A percentile compares a stretch with the other conserved stretches of the same genome.
These are phyloP conservation scores for Coniophora puteana DNA, from an alignment of 1,284 basidiomycete species.

Conservation along the genomic window DNA sequence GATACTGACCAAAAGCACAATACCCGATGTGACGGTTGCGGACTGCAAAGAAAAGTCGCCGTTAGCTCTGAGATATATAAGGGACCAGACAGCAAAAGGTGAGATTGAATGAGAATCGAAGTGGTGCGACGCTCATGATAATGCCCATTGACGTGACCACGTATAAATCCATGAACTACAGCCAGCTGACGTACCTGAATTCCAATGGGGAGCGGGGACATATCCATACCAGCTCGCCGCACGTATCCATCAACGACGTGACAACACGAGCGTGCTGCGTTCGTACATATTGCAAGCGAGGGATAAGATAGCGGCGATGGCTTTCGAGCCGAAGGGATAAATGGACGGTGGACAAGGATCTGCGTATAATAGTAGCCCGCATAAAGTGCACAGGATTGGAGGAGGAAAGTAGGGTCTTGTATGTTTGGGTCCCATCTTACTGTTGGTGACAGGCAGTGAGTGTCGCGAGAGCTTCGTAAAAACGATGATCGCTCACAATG, in stretches of 20 bases:
- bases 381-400: slow-evolving; percentile 69
- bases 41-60: slow-evolving; percentile 16
- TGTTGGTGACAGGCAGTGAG: slow-evolving; percentile 19
- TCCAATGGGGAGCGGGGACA: slow-evolving; percentile 33
- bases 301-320: slow-evolving; percentile 59
- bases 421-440: slow-evolving; percentile 75
- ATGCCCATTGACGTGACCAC: too few relatives aligned
- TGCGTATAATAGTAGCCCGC: slow-evolving; percentile 68
- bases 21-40: slow-evolving; percentile 42
- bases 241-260: slow-evolving; percentile 63
- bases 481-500: slow-evolving; percentile 48
- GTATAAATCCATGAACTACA: too few relatives aligned
- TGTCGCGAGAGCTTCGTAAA: neutral
- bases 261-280: slow-evolving; percentile 76
- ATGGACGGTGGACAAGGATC: slow-evolving; percentile 79
- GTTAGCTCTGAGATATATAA: slow-evolving; percentile 13
- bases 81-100: neutral
- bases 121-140: too few relatives aligned
- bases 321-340: slow-evolving; percentile 68
- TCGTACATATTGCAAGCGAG: slow-evolving; percentile 80
- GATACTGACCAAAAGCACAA: slow-evolving; percentile 50
- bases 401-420: slow-evolving; percentile 55
- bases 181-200: slow-evolving; percentile 35
- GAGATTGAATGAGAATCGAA: too few relatives aligned
- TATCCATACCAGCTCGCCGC: slow-evolving; percentile 29